These are phyloP conservation scores for Lotmaria passim DNA, from an alignment of 208 protist species.

Conservation along the genomic window DNA sequence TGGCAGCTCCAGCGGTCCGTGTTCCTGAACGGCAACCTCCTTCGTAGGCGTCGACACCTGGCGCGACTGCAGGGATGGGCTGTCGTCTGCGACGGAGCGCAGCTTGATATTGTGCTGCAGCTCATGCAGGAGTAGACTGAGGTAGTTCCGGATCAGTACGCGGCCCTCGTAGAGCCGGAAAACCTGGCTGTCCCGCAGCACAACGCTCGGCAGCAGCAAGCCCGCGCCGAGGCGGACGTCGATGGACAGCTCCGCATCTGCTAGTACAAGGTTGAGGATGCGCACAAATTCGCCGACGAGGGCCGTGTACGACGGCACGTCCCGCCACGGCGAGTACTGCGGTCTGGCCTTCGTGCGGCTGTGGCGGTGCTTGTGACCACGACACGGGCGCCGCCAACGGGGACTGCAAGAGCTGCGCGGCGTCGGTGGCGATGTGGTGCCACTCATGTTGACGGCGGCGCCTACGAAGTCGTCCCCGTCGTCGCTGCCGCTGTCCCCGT, in stretches of 20 bases:
- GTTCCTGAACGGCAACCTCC: neutral
- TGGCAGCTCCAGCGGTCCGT: neutral
- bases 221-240: constrained; percentile 52
- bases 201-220: constrained; percentile 48
- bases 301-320: constrained; percentile 57
- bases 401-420: constrained; percentile 15
- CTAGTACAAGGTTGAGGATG: constrained; percentile 42
- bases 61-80: neutral
- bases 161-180: constrained; percentile 70
- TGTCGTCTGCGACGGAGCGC: neutral
- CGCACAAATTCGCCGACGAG: constrained; percentile 48
- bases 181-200: constrained; percentile 45
- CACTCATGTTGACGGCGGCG: neutral
- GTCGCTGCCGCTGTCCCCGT: neutral
- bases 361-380: neutral
- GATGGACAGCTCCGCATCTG: constrained; percentile 35
- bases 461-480: neutral
- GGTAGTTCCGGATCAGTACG: constrained; percentile 54
- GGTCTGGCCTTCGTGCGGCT: neutral
- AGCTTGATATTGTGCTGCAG: constrained; percentile 30
- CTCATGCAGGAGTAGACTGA: constrained; percentile 40
- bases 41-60: neutral
- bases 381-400: no score
- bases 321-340: constrained; percentile 43
- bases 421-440: constrained; percentile 9